Conservation (phyloP, 2,329 filamentous ascomycete species). For the Alternaria postmessia region DNA sequence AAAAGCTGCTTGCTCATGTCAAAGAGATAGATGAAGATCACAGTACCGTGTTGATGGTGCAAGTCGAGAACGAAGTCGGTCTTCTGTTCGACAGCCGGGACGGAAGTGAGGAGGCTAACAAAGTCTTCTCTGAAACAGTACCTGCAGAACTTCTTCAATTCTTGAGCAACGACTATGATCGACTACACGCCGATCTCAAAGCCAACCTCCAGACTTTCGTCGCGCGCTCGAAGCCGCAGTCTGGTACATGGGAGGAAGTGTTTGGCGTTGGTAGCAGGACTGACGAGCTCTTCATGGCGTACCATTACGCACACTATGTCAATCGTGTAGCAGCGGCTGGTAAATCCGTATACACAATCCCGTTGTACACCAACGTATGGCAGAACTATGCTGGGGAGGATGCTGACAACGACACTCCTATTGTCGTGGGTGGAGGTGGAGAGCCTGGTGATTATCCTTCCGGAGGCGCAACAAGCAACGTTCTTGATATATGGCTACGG, state of each 20-base stretch:
- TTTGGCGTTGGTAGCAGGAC: slow-evolving; percentile 50
- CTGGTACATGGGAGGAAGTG: slow-evolving; percentile 49
- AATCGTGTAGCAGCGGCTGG: slow-evolving; percentile 54
- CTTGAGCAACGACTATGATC: slow-evolving; percentile 41
- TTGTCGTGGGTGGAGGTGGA: slow-evolving; percentile 55
- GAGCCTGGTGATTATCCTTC: slow-evolving; percentile 54
- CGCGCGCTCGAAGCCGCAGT: slow-evolving; percentile 15
- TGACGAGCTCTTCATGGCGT: slow-evolving; percentile 61
- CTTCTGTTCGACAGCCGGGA: slow-evolving; percentile 60
- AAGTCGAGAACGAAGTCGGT: slow-evolving; percentile 66
- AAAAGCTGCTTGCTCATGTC: slow-evolving; percentile 50
- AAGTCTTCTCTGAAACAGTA: slow-evolving; percentile 49
- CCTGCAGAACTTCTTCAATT: slow-evolving; percentile 48
- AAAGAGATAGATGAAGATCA: slow-evolving; percentile 57
- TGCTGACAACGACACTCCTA: slow-evolving; percentile 39
- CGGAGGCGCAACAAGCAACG: slow-evolving; percentile 46
- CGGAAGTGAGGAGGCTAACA: slow-evolving; percentile 51
- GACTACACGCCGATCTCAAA: slow-evolving; percentile 30
- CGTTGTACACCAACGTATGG: slow-evolving; percentile 59
- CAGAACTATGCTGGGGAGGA: slow-evolving; percentile 48
- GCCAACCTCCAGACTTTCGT: slow-evolving; percentile 11
- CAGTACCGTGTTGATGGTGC: slow-evolving; percentile 63
- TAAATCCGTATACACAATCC: slow-evolving; percentile 53
- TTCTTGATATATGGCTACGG: slow-evolving; percentile 57
- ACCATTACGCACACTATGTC: slow-evolving; percentile 55